Conservation (phyloP, 1,139 yeast genomes). For the Taphrina sp. region DNA sequence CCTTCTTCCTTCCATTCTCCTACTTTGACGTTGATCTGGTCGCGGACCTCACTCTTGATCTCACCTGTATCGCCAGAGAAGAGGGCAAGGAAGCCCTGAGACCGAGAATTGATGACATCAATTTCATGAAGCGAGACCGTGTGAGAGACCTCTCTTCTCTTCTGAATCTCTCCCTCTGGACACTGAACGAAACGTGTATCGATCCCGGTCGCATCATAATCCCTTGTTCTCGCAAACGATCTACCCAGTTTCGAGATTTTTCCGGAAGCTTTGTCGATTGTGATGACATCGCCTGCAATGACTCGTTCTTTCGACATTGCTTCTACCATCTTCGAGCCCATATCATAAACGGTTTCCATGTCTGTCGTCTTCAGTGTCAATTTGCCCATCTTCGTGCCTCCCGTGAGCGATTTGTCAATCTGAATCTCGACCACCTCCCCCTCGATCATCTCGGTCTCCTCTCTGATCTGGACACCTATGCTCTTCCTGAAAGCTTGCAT, state of each 20-base stretch:
- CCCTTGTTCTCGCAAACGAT: conserved; percentile 92
- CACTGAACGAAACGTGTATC: conserved; percentile 96
- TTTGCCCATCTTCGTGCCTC: conserved; percentile 98
- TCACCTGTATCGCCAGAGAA: conserved; percentile 98
- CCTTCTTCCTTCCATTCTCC: conserved; percentile 99
- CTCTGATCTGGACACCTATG: conserved; percentile 92
- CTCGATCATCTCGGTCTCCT: conserved; percentile 94
- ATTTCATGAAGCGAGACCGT: conserved; percentile 96
- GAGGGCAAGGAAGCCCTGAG: conserved; percentile 94
- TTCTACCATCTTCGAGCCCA: conserved; percentile 97
- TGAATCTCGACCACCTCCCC: conserved; percentile 99
- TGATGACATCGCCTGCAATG: conserved; percentile 94
- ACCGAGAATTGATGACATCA: conserved; percentile 95
- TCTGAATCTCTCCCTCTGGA: conserved; percentile 98
- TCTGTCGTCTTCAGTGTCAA: conserved; percentile 96
- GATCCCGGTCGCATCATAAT: conserved; percentile 99
- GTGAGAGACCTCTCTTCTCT: conserved; percentile 91
- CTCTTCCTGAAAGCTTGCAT: conserved; percentile 95
- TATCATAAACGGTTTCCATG: conserved; percentile 97
- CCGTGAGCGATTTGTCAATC: conserved; percentile 92
- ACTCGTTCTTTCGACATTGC: conserved; percentile 92
- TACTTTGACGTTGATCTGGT: conserved; percentile 93
- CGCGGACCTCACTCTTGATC: conserved; percentile 91
- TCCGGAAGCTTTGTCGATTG: conserved; percentile 94
- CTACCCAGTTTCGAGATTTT: conserved; percentile 91